Base-by-base conservation (phyloP, 2,329 filamentous ascomycete genomes). In the Pseudogymnoascus sp. region DNA sequence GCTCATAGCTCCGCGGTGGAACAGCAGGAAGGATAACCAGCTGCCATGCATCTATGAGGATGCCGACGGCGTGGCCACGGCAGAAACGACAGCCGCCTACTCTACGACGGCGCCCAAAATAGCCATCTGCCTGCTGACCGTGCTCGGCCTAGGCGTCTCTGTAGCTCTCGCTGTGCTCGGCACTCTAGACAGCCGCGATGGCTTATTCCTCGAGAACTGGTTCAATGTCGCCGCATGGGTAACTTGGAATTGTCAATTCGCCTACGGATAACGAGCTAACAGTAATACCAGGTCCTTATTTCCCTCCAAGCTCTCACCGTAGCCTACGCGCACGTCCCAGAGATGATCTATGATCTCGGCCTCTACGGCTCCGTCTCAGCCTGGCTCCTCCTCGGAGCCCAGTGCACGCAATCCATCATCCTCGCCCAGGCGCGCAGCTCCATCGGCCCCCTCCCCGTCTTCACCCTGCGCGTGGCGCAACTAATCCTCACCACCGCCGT, bases 11-110 rank as follows among this genome's bases (percentile, higher is more conserved):
- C 66, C 67, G 33, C 77, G 78, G 67, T 66, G 67, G 72, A 63
- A 67, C 70, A 39, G 58, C 49, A 55, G 71, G 64, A 68, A 68
- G 72, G 39, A 67, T 59, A 65, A 70, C 62, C 58, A 67, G 69
- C 45, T 68, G 72, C 63, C 69, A 41, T 74, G 80, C 10, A 76
- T 79, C 11, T 92, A 92, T 69, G 77, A 85, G 67, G 89, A 92
- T 69, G 75, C 80, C 65, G 89, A 92, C 74, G 89, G 89, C 59
- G 78, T 81, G 66, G 87, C 86, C 33, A 88, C 85, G 0, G 79
- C 83, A 41, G 84, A 88, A 69, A 84, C 85, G 1, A 71, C 85
- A 61, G 79, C 80, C 21, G 78, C 78, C 39, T 92, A 87, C 70
- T 88, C 87, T 29, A 81, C 83, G 66, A 82, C 77, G 63, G 69